Evolutionary conservation across 2,329 filamentous ascomycete genomes (phyloP).

Genomic region (Pseudohalonectria lignicola): DNA sequence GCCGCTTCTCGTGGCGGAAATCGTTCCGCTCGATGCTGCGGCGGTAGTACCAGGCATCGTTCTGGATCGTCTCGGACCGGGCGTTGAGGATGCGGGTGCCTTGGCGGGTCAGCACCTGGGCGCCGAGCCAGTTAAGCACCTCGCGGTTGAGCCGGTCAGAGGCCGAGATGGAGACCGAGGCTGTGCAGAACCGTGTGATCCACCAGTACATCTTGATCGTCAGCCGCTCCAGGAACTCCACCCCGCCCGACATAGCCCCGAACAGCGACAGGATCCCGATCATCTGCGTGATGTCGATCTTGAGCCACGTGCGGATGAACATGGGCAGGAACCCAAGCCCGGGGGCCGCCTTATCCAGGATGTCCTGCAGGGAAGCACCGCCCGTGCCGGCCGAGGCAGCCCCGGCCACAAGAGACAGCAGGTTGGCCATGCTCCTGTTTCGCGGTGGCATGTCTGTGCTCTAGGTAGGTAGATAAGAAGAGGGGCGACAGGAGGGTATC

Average conservation of each 20-base stretch:
- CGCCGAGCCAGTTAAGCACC: slow-evolving; percentile 24
- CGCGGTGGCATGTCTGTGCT: too few relatives aligned
- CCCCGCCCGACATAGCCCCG: slow-evolving; percentile 19
- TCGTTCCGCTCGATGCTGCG: slow-evolving; percentile 17
- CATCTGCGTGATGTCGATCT: slow-evolving; percentile 20
- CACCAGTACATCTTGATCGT: slow-evolving; percentile 21
- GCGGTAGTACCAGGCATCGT: slow-evolving; percentile 19
- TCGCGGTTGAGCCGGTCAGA: slow-evolving; percentile 24
- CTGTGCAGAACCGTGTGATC: slow-evolving; percentile 23
- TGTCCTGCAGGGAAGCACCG: slow-evolving; percentile 7
- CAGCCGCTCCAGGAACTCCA: slow-evolving; percentile 8
- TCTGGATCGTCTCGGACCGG: slow-evolving; percentile 18
- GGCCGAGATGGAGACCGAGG: slow-evolving; percentile 23
- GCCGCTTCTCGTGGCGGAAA: slow-evolving; percentile 19
- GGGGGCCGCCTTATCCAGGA: slow-evolving; percentile 13
- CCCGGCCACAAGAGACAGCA: too few relatives aligned
- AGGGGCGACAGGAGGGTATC: too few relatives aligned
- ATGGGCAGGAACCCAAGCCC: slow-evolving; percentile 16
- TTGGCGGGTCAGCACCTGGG: slow-evolving; percentile 18
- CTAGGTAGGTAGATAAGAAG: too few relatives aligned
- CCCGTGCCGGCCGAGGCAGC: background rate
- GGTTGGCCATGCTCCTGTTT: too few relatives aligned
- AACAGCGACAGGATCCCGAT: slow-evolving; percentile 20
- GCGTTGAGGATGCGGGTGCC: slow-evolving; percentile 22
- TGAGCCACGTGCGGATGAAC: slow-evolving; percentile 22